These are phyloP conservation scores for Zarea fungicola DNA, from an alignment of 2,329 filamentous ascomycete species.

Conservation along the genomic window DNA sequence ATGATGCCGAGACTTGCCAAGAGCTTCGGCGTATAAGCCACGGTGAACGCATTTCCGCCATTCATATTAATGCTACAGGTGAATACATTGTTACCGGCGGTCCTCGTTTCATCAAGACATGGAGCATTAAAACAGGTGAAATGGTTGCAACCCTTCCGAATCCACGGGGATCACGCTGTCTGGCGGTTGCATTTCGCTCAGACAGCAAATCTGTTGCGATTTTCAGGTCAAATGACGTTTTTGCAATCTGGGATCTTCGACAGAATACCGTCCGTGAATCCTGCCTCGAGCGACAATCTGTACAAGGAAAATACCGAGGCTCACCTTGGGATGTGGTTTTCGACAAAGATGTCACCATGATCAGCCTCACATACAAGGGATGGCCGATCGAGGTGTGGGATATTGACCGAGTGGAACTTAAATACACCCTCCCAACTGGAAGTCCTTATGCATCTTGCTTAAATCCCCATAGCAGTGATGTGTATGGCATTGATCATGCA, in stretches of 20 bases:
- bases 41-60: background rate
- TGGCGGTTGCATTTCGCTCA: background rate
- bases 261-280: background rate
- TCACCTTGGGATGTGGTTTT: background rate
- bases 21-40: slow-evolving; percentile 2
- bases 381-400: slow-evolving; percentile 3
- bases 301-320: background rate
- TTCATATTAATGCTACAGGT: background rate
- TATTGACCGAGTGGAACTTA: background rate
- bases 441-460: background rate
- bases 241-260: background rate
- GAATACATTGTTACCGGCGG: background rate
- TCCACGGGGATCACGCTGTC: background rate
- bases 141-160: background rate
- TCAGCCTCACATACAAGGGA: background rate
- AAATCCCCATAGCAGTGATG: background rate
- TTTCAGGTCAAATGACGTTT: background rate
- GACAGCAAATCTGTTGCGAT: background rate
- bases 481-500: background rate
- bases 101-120: background rate
- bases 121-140: background rate
- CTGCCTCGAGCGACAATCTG: background rate
- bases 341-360: background rate
- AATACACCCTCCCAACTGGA: background rate
- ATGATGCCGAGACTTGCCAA: slow-evolving; percentile 4